Percentiles rank a stretch among this genome's conserved stretches.
Conservation (phyloP, 2,329 filamentous ascomycete genomes). For the Paramyrothecium sp. region DNA sequence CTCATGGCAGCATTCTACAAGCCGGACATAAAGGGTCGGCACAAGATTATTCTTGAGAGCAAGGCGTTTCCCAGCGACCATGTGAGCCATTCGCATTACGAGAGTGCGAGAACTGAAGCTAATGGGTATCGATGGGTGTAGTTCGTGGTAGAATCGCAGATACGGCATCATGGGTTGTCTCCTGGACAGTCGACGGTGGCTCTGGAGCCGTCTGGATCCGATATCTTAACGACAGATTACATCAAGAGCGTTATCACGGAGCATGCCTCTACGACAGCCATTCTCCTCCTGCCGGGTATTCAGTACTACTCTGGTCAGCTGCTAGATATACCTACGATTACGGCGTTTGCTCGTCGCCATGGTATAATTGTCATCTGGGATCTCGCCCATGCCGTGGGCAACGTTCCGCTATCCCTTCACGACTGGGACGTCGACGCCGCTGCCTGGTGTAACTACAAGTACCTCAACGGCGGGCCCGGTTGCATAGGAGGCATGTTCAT, state of each 20-base stretch:
- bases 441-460: slow-evolving; percentile 88
- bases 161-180: slow-evolving; percentile 64
- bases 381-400: slow-evolving; percentile 77
- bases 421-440: slow-evolving; percentile 87
- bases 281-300: slow-evolving; percentile 76
- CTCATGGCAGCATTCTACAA: slow-evolving; percentile 80
- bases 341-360: slow-evolving; percentile 65
- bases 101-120: background rate
- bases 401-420: slow-evolving; percentile 71
- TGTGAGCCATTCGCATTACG: slow-evolving; percentile 38
- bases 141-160: slow-evolving; percentile 78
- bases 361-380: slow-evolving; percentile 78
- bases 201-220: slow-evolving; percentile 54
- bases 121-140: slow-evolving; percentile 25
- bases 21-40: slow-evolving; percentile 53
- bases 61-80: slow-evolving; percentile 86
- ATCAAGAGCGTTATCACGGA: slow-evolving; percentile 72
- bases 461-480: slow-evolving; percentile 78
- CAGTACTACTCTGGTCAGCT: slow-evolving; percentile 86
- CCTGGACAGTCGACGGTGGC: slow-evolving; percentile 66
- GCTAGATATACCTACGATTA: slow-evolving; percentile 76
- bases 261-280: slow-evolving; percentile 65
- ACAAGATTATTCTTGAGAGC: slow-evolving; percentile 78
- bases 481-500: slow-evolving; percentile 76
- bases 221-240: slow-evolving; percentile 63